Base-by-base conservation (phyloP, 2,329 filamentous ascomycete genomes). In the Zymoseptoria tritici region DNA sequence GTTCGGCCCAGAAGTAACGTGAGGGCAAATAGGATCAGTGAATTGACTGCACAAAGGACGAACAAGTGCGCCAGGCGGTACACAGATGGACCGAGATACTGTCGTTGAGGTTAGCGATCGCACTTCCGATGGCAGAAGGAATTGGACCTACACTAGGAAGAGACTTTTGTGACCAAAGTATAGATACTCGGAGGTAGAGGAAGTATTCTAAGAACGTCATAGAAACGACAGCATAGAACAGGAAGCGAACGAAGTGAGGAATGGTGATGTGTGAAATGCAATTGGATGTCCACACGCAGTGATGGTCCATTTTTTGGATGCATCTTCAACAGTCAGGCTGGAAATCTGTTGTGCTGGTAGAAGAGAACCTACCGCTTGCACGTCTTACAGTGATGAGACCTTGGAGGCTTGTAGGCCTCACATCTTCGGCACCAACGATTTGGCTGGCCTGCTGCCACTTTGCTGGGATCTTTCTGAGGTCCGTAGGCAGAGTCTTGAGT, bases 241-340 rank as follows among this genome's bases (percentile, higher is more conserved):
- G 79, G 76, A 94, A 93, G 67, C 90, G 88, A 53, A 91, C 64
- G 74, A 94, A 94, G 76, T 93, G 87, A 7, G 90, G 90, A 68
- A 91, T 89, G 0, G 88, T 92, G 61, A 85, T 86, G 73, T 91
- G 83, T 11, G 88, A 91, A 57, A 94, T 88, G 77, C 90, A 95
- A 75, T 92, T 93, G 62, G 70, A 71, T 3, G 89, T 93, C 90
- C 90, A 94, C 2, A 90, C 89, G 71, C 90, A 94, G 76, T 95
- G 89, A 64, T 72, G 70, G 55, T 72, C 70, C 70, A 72, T 72
- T 55, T 72, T 71, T 60, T 67, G 64, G 36, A 71, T 59, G 57
- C 70, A 72, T 49, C 70, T 70, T 53, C 29, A 29, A 11, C 6
- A 13, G 20, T 57, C 49, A 60, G 52, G 46, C 55, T 11, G 22